Evolutionary conservation across 331 rosid species (phyloP).

Genomic region (Acacia concinna): DNA sequence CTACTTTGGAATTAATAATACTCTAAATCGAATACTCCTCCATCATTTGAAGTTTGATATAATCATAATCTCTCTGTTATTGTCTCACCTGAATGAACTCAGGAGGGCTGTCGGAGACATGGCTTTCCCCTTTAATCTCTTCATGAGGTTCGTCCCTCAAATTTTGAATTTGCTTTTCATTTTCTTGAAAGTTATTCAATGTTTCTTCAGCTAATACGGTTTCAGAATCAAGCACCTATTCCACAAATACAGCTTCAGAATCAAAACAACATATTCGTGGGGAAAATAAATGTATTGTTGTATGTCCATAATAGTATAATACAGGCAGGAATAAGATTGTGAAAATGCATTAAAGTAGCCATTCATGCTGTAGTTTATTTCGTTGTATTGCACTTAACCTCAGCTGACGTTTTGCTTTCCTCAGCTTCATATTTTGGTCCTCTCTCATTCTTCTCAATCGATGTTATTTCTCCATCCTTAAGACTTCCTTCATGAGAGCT

Average conservation of each 20-base stretch:
- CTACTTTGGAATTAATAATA: not conserved
- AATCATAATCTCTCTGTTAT: not conserved
- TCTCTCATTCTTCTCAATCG: constrained; percentile 16
- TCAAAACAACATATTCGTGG: not conserved
- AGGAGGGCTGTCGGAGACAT: constrained; percentile 2
- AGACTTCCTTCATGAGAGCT: constrained; percentile 22
- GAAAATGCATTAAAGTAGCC: constrained; percentile 8
- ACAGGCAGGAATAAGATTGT: not conserved
- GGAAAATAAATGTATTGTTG: not conserved
- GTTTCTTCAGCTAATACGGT: constrained; percentile 35
- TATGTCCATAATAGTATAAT: not conserved
- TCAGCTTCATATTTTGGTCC: constrained; percentile 22
- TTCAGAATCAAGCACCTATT: constrained; percentile 37
- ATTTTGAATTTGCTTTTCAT: constrained; percentile 21
- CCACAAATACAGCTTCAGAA: constrained; percentile 16
- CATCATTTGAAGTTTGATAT: not conserved
- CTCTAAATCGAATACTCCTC: not conserved
- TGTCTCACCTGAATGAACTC: constrained; percentile 33
- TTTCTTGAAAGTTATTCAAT: not conserved
- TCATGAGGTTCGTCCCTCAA: constrained; percentile 29
- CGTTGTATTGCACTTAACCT: constrained; percentile 31
- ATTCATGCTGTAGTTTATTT: not conserved
- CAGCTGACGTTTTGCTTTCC: not conserved
- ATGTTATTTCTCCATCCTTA: constrained; percentile 14
- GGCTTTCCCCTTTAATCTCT: constrained; percentile 28